These are phyloP conservation scores for Euphorbia tirucalli DNA, from an alignment of 345 rosid genomes.

Conservation along the genomic window DNA sequence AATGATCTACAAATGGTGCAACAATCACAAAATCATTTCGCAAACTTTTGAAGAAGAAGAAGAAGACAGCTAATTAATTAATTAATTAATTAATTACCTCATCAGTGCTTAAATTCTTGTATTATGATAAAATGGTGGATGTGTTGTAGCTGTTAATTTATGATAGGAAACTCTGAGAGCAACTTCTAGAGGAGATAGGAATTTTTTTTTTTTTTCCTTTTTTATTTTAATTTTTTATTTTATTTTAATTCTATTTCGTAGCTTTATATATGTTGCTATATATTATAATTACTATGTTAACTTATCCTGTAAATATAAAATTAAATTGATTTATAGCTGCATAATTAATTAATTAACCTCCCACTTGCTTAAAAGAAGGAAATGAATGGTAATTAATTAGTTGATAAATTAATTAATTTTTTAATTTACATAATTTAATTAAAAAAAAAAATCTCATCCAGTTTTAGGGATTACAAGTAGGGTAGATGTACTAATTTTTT, in stretches of 20 bases:
- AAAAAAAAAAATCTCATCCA: too few relatives aligned
- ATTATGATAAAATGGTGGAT: not conserved
- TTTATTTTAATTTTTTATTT: not conserved
- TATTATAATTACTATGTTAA: conserved; percentile 12
- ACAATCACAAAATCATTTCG: conserved; percentile 62
- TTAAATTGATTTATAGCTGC: conserved; percentile 15
- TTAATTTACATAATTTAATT: too few relatives aligned
- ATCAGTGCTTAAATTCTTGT: conserved; percentile 4
- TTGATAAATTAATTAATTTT: too few relatives aligned
- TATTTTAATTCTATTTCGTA: not conserved
- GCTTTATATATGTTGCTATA: not conserved
- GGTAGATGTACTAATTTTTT: too few relatives aligned
- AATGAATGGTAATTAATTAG: too few relatives aligned
- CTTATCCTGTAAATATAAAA: conserved; percentile 35
- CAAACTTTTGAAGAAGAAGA: conserved; percentile 45
- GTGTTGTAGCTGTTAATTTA: conserved; percentile 13
- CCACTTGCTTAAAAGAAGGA: too few relatives aligned
- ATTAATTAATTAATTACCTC: not conserved
- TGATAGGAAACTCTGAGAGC: not conserved
- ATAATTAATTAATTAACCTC: too few relatives aligned
- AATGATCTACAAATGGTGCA: conserved; percentile 83
- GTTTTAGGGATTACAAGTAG: too few relatives aligned
- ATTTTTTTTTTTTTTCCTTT: not conserved
- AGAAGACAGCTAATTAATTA: not conserved
- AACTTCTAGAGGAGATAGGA: conserved; percentile 42